Conservation (phyloP, 2,329 filamentous ascomycete species). For the Colletotrichum sidae region DNA sequence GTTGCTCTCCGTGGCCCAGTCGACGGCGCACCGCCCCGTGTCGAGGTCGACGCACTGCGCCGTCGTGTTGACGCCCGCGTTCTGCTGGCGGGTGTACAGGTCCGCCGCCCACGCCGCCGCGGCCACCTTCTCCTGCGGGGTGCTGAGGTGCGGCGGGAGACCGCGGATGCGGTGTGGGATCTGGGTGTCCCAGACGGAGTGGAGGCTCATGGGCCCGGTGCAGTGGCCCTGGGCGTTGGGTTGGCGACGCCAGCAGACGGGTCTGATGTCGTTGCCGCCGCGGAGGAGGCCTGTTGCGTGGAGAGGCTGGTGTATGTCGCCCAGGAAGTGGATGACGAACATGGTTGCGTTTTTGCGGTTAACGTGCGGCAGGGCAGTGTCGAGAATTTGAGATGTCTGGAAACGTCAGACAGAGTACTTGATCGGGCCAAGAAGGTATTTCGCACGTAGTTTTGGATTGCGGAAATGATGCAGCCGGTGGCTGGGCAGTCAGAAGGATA, state of each 20-base stretch:
- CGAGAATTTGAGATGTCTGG: constrained; percentile 34
- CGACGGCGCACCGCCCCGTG: constrained; percentile 11
- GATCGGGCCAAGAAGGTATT: background rate
- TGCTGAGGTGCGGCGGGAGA: constrained; percentile 24
- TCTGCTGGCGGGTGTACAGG: constrained; percentile 18
- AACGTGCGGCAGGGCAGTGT: constrained; percentile 43
- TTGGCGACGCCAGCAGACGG: constrained; percentile 36
- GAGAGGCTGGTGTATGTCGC: constrained; percentile 38
- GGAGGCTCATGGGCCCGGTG: constrained; percentile 33
- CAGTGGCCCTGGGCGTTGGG: constrained; percentile 23
- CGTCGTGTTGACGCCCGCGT: constrained; percentile 13
- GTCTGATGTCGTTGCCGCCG: constrained; percentile 38
- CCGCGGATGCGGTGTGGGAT: constrained; percentile 36
- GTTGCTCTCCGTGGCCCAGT: constrained; percentile 33
- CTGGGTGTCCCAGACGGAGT: constrained; percentile 37
- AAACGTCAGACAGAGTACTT: background rate
- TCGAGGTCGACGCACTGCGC: constrained; percentile 32
- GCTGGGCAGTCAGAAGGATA: constrained; percentile 37
- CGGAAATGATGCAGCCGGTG: constrained; percentile 37
- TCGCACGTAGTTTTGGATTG: constrained; percentile 34
- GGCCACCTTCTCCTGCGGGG: constrained; percentile 29
- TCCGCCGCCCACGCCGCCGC: constrained; percentile 30
- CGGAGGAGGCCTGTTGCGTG: constrained; percentile 37
- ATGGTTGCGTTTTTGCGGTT: constrained; percentile 39
- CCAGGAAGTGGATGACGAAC: constrained; percentile 39